Base-by-base conservation (phyloP, 225 moss, liverwort and hornwort genomes). In the Marchantia polymorpha region DNA sequence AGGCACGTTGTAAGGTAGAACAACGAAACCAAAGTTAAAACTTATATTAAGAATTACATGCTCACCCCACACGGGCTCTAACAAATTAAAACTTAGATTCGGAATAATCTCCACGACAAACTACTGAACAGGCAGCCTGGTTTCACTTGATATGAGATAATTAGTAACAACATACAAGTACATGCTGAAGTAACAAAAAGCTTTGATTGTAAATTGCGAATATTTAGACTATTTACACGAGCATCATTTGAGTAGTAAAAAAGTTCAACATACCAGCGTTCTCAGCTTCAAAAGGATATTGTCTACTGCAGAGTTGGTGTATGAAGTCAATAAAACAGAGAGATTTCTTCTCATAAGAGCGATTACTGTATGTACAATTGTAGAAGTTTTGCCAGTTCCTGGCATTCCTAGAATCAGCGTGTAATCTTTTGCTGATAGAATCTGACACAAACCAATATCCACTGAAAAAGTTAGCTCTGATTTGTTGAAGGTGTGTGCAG, bases 351-450 rank as follows among this genome's bases (percentile, higher is more conserved):
- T 83, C 83, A 90, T 39, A 26, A 90, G 89, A 14, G 89, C 85
- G 6, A 87, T 82, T 8, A 90, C 87, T 48, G 89, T 83, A 82
- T 90, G 87, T 48, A 90, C 87, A 55, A 90, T 87, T 12, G 87
- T 87, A 11, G 89, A 87, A 7, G 89, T 90, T 80, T 90, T 90
- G 29, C 89, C 89, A 19, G 89, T 90, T 75, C 89, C 89, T 20
- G 89, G 89, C 85, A 90, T 85, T 82, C 89, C 89, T n/a, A 87
- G 52, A 29, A 90, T 80, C 73, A 90, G 82, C 22, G 87, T 79
- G 23, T 85, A 90, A 75, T 90, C 89, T 75, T 72, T 85, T 20
- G 87, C 87, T 25, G 78, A 30, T 54, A 90, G 73, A 12, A 90
- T 85, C 89, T 90, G 83, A 15, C 20, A 59, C 56, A 67, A 29